Base-by-base conservation (phyloP, 495 filamentous ascomycete species). In the Lasiosphaeria ovina region DNA sequence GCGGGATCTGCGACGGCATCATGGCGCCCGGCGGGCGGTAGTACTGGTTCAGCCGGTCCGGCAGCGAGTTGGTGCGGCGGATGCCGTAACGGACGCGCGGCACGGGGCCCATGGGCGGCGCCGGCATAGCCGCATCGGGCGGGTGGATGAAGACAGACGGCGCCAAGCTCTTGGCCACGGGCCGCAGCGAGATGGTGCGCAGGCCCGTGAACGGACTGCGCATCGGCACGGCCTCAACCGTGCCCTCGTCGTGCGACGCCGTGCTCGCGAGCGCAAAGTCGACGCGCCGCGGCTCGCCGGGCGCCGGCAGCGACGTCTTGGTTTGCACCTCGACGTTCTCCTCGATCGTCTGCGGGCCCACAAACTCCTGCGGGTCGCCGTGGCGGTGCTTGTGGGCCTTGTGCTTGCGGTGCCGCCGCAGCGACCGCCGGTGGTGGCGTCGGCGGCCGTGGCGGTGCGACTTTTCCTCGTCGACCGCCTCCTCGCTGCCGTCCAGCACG, bases 11-110 rank as follows among this genome's bases (percentile, higher is more conserved):
- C 56, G 71, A 74, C 14, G 73, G 73, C 73, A 62, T 80, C 72
- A 69, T 79, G 63, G 66, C 75, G 54, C 61, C 74, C 33, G 62
- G 78, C 40, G 66, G 71, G 58, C 63, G 75, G 35, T 69, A 62
- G 70, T 79, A 66, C 72, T 84, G 83, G 67, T 82, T 85, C 35
- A 89, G 82, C 14, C 83, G 79, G 61, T 87, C 87, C 0, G 92
- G 92, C 3, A 95, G 80, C 1, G 92, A 96, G 66, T 85, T 89
- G 35, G 90, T 91, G 50, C 92, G 83, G 36, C 89, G 87, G 11
- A 95, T 82, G 35, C 84, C 83, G 57, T 82, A 83, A 42, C 78
- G 75, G 44, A 83, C 76, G 3, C 80, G 81, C 14, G 79, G 81
- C 5, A 81, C 77, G 11, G 82, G 79, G 14, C 79, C 77, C 35